These are phyloP conservation scores for Leishmania gerbilli DNA, from an alignment of 208 protist species.

Conservation along the genomic window DNA sequence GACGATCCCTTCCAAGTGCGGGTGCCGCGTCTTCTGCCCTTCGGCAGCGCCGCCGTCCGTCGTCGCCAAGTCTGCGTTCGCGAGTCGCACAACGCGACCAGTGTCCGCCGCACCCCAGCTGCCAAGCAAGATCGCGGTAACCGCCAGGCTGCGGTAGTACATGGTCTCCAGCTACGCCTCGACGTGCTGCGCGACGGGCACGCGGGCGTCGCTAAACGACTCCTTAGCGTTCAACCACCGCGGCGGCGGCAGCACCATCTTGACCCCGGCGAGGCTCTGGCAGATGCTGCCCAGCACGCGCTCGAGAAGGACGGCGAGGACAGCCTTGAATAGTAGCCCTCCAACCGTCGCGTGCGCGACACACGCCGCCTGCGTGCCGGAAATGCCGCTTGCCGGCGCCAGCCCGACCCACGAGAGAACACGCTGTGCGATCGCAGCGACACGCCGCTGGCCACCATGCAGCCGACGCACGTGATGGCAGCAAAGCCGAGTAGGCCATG, in stretches of 20 bases:
- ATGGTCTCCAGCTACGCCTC: too few species aligned
- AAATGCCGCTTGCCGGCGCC: conserved; percentile 13
- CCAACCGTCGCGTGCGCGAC: conserved; percentile 32
- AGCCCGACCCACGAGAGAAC: conserved; percentile 7
- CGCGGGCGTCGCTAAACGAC: conserved; percentile 20
- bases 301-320: conserved; percentile 36
- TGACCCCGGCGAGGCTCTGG: conserved; percentile 25
- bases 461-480: neutral
- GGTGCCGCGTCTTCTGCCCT: neutral
- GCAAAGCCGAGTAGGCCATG: conserved; percentile 20
- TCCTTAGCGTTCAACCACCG: conserved; percentile 27
- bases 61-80: neutral
- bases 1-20: neutral
- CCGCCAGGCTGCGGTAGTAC: too few species aligned
- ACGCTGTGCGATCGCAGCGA: neutral
- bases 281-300: conserved; percentile 29
- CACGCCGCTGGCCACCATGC: conserved; percentile 26
- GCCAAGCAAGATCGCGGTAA: too few species aligned
- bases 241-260: conserved; percentile 15
- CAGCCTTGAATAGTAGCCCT: conserved; percentile 29
- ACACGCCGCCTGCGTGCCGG: conserved; percentile 9
- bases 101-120: too few species aligned
- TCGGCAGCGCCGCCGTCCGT: neutral
- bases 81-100: neutral
- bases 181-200: too few species aligned